These are phyloP conservation scores for Pichia sp. DNA, from an alignment of 1,139 yeast genomes.

Conservation along the genomic window DNA sequence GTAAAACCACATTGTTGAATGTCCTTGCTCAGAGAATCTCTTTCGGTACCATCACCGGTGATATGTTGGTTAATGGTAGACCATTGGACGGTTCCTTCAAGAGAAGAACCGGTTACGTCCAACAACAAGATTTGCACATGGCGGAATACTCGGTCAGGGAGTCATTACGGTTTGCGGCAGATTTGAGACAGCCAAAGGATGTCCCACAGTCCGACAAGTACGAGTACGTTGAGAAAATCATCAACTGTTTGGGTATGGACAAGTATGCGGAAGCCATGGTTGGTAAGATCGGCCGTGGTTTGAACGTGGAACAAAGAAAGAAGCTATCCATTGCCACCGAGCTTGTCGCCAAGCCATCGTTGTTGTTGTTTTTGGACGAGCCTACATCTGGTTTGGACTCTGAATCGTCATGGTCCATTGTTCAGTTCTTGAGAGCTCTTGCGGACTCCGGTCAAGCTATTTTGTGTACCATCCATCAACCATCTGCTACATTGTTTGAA, in stretches of 20 bases:
- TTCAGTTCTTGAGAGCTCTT: conserved; percentile 34
- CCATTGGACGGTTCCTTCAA: conserved; percentile 37
- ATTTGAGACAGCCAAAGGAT: conserved; percentile 40
- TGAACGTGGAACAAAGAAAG: conserved; percentile 49
- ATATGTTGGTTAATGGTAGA: conserved; percentile 44
- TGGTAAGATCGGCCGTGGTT: conserved; percentile 44
- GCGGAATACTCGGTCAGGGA: conserved; percentile 44
- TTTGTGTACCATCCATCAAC: conserved; percentile 51
- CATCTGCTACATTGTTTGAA: conserved; percentile 47
- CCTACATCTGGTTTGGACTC: conserved; percentile 49
- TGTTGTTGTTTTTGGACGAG: conserved; percentile 42
- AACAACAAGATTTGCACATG: conserved; percentile 51
- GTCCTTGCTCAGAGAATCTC: conserved; percentile 47
- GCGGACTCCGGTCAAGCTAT: conserved; percentile 46
- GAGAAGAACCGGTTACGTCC: conserved; percentile 50
- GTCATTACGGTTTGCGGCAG: conserved; percentile 44
- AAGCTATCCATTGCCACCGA: conserved; percentile 38
- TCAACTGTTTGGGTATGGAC: conserved; percentile 41
- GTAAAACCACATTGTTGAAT: conserved; percentile 57
- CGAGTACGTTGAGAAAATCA: conserved; percentile 43
- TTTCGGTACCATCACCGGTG: conserved; percentile 45
- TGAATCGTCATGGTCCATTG: conserved; percentile 46
- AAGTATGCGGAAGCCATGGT: conserved; percentile 48
- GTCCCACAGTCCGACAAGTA: conserved; percentile 39
- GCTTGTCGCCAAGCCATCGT: conserved; percentile 42